phyloP scores from a whole-genome alignment of 768 basidiomycete species.

The Cystobasidium ongulense region DNA sequence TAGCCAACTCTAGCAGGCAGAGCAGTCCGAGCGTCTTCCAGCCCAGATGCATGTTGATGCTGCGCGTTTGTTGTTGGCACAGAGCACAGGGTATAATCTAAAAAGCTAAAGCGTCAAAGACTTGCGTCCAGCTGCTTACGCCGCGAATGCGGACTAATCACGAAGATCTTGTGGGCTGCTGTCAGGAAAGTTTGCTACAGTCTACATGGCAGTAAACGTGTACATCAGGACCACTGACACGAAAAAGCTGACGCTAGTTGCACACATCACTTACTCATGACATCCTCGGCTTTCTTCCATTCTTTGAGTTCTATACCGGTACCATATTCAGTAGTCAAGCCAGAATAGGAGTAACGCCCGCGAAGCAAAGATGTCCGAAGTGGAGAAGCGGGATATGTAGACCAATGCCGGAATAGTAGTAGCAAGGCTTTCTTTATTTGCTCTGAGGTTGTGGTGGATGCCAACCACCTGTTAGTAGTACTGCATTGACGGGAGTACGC shows the following conservation, averaged over 20 bases:
- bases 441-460: no score
- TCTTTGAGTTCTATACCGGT: no score
- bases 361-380: background rate
- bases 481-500: no score
- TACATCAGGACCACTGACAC: no score
- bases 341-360: background rate
- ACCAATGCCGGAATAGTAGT: background rate
- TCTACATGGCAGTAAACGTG: no score
- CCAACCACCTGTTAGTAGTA: no score
- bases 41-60: background rate
- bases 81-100: background rate
- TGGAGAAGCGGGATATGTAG: background rate
- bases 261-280: no score
- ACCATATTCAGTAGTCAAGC: no score
- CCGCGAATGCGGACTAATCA: background rate
- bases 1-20: background rate
- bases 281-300: no score
- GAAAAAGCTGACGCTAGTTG: no score
- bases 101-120: background rate
- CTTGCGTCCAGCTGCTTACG: background rate
- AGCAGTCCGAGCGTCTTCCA: slow-evolving; percentile 3
- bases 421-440: background rate
- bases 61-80: background rate
- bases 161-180: no score
- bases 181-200: no score